These are phyloP conservation scores for Sphagnum magellanicum DNA, from an alignment of 228 moss, liverwort and hornwort genomes.

Conservation along the genomic window DNA sequence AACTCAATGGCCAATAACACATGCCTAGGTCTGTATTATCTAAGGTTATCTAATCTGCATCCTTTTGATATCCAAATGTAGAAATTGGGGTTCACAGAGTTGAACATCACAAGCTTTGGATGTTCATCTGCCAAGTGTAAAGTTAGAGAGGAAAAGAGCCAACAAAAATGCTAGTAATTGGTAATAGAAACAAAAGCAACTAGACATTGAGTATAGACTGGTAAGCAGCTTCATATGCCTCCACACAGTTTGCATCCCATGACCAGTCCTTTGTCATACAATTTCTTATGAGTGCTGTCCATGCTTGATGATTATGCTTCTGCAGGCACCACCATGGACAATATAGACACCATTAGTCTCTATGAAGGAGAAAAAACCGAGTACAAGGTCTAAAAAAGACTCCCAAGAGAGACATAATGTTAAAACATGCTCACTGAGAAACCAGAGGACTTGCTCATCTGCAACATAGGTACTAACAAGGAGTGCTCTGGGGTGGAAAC, in stretches of 20 bases:
- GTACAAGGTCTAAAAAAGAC: not conserved
- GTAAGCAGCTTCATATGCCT: constrained; percentile 53
- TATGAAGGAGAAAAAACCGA: not conserved
- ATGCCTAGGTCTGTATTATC: too few relatives aligned
- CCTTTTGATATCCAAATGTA: too few relatives aligned
- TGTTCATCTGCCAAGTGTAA: too few relatives aligned
- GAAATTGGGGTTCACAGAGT: too few relatives aligned
- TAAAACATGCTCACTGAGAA: too few relatives aligned
- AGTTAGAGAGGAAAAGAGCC: too few relatives aligned
- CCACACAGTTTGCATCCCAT: constrained; percentile 54
- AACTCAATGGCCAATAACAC: too few relatives aligned
- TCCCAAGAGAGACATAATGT: too few relatives aligned
- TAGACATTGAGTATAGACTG: constrained; percentile 26
- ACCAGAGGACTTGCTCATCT: not conserved
- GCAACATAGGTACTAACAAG: not conserved
- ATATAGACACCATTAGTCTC: not conserved
- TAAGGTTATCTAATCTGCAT: too few relatives aligned
- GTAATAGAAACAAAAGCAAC: not conserved
- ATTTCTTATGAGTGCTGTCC: constrained; percentile 39
- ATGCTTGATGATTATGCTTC: constrained; percentile 31
- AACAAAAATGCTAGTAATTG: too few relatives aligned
- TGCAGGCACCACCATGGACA: constrained; percentile 10
- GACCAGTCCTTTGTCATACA: constrained; percentile 43
- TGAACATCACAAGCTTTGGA: too few relatives aligned
- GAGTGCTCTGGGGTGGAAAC: constrained; percentile 6